phyloP scores from a whole-genome alignment of 2,329 filamentous ascomycete species.

The Xylaria sp. region DNA sequence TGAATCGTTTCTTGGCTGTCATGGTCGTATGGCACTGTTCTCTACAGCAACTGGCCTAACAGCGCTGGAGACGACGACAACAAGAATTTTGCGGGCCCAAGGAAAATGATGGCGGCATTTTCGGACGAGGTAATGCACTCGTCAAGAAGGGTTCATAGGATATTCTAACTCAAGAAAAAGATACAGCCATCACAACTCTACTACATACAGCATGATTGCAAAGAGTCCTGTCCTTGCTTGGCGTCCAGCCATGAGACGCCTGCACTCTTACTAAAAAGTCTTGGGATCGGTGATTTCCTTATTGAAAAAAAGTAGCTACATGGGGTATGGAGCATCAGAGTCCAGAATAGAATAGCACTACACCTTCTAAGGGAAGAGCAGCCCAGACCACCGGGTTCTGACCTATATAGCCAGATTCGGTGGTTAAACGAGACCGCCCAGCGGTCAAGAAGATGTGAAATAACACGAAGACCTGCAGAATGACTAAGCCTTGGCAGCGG shows the following conservation, averaged over 20 bases:
- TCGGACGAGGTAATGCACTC: not conserved
- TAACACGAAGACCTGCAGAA: not conserved
- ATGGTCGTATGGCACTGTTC: too few species aligned
- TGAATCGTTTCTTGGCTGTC: conserved; percentile 1
- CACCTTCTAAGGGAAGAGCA: not conserved
- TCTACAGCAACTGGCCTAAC: too few species aligned
- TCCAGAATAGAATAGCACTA: not conserved
- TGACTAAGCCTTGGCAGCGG: conserved; percentile 7
- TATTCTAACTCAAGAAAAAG: not conserved
- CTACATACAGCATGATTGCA: not conserved
- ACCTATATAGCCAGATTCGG: not conserved
- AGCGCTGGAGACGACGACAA: not conserved
- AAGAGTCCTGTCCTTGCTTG: conserved; percentile 5
- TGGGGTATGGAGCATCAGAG: not conserved
- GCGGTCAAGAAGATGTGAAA: not conserved
- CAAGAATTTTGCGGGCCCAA: not conserved
- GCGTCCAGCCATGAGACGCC: conserved; percentile 6
- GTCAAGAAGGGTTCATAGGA: not conserved
- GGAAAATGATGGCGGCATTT: not conserved
- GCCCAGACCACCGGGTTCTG: not conserved
- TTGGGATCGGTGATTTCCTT: not conserved
- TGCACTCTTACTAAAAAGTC: conserved; percentile 1
- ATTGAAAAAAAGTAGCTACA: not conserved
- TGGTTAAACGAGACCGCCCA: not conserved
- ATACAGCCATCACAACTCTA: not conserved